phyloP scores from a whole-genome alignment of 2,329 filamentous ascomycete genomes.

The Monosporascus sp. region DNA sequence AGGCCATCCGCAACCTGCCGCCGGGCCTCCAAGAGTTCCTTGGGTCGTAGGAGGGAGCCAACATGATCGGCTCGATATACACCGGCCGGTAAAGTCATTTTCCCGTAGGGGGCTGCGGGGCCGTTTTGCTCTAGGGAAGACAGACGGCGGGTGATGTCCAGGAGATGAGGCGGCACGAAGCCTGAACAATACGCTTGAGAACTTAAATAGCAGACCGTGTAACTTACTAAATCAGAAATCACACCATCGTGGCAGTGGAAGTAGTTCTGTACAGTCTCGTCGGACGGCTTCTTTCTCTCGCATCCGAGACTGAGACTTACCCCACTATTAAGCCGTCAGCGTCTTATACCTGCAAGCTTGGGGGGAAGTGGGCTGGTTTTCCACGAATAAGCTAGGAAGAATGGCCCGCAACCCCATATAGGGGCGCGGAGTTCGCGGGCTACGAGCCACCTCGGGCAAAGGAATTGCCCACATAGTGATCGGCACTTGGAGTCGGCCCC shows the following conservation, averaged over 20 bases:
- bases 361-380: background rate
- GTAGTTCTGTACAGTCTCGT: background rate
- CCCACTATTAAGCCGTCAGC: background rate
- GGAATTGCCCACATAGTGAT: background rate
- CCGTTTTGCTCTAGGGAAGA: background rate
- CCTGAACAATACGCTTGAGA: background rate
- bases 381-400: background rate
- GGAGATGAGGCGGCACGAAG: background rate
- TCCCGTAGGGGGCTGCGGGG: background rate
- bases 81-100: slow-evolving; percentile 35
- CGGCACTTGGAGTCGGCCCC: background rate
- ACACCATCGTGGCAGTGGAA: too few species aligned
- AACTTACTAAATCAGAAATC: too few species aligned
- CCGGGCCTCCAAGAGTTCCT: slow-evolving; percentile 43
- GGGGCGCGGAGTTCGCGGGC: background rate
- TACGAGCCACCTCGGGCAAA: background rate
- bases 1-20: slow-evolving; percentile 39
- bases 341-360: background rate
- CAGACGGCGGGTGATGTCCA: background rate
- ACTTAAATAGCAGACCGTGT: too few species aligned
- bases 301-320: background rate
- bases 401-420: background rate
- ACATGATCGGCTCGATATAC: slow-evolving; percentile 51
- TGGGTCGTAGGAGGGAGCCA: slow-evolving; percentile 49
- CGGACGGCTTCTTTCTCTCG: background rate